phyloP scores from a whole-genome alignment of 2,329 filamentous ascomycete species.

The Sodiomyces alkalinus region DNA sequence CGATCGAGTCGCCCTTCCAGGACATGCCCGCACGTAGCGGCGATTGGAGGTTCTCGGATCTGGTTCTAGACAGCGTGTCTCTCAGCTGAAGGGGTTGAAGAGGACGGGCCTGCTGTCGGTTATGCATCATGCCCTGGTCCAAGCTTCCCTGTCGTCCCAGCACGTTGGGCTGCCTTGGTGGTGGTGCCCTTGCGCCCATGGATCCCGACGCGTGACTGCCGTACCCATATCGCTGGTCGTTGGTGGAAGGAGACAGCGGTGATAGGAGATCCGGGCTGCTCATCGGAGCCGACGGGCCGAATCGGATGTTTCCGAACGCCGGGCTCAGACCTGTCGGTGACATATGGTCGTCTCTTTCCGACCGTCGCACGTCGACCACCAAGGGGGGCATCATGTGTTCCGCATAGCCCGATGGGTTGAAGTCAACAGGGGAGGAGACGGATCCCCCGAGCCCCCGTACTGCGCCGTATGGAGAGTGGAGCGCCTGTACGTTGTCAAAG shows the following conservation, averaged over 20 bases:
- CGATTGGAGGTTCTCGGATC: slow-evolving; percentile 43
- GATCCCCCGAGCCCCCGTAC: slow-evolving; percentile 35
- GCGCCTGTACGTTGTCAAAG: slow-evolving; percentile 54
- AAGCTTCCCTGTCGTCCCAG: slow-evolving; percentile 34
- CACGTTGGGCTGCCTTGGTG: no score
- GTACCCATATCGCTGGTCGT: slow-evolving; percentile 36
- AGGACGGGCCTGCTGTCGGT: slow-evolving; percentile 30
- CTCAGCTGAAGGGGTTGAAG: slow-evolving; percentile 43
- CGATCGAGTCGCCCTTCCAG: slow-evolving; percentile 45
- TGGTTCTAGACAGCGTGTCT: slow-evolving; percentile 39
- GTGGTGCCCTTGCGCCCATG: no score
- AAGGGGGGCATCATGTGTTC: slow-evolving; percentile 52
- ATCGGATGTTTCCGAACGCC: slow-evolving; percentile 51
- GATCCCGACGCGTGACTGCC: slow-evolving; percentile 30
- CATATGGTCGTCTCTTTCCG: slow-evolving; percentile 48
- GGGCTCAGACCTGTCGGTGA: slow-evolving; percentile 53
- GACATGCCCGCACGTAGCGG: slow-evolving; percentile 45
- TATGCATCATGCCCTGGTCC: slow-evolving; percentile 24
- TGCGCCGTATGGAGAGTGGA: slow-evolving; percentile 53
- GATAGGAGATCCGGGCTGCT: slow-evolving; percentile 39
- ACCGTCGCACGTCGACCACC: slow-evolving; percentile 52
- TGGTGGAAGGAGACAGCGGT: slow-evolving; percentile 37
- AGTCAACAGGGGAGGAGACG: slow-evolving; percentile 32
- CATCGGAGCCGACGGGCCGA: slow-evolving; percentile 37
- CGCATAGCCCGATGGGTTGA: slow-evolving; percentile 31